Conservation (phyloP, 2,329 filamentous ascomycete species). For the Arthrobotrys iridis region DNA sequence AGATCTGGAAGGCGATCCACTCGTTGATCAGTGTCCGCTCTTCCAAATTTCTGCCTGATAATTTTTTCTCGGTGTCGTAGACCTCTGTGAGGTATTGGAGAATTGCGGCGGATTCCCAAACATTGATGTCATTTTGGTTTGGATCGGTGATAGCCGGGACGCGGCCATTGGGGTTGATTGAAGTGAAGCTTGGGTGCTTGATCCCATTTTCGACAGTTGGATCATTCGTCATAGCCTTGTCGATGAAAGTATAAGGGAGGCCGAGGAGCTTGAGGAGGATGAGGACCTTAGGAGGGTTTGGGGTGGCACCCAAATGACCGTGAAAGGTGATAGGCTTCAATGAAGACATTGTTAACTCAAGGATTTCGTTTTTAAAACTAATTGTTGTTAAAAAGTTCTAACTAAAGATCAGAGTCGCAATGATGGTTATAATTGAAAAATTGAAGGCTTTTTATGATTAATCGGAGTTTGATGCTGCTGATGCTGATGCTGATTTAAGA, state of each 20-base stretch:
- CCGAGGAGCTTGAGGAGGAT: slow-evolving; percentile 57
- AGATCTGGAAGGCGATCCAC: slow-evolving; percentile 64
- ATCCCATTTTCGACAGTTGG: slow-evolving; percentile 55
- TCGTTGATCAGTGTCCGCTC: slow-evolving; percentile 58
- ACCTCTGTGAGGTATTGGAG: slow-evolving; percentile 64
- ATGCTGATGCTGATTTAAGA: too few relatives aligned
- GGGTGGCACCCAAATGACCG: slow-evolving; percentile 36
- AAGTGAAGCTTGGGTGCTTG: slow-evolving; percentile 59
- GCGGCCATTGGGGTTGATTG: slow-evolving; percentile 61
- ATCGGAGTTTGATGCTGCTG: too few relatives aligned
- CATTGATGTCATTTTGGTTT: slow-evolving; percentile 64
- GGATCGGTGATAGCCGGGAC: slow-evolving; percentile 63
- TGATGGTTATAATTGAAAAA: neutral
- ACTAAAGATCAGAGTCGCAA: neutral
- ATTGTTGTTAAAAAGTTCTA: too few relatives aligned
- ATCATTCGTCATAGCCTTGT: slow-evolving; percentile 33
- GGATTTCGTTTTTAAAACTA: neutral
- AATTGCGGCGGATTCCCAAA: slow-evolving; percentile 67
- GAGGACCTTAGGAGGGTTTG: slow-evolving; percentile 58
- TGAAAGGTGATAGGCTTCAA: slow-evolving; percentile 56
- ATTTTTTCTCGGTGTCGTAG: slow-evolving; percentile 63
- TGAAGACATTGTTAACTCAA: slow-evolving; percentile 35
- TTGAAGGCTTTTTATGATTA: too few relatives aligned
- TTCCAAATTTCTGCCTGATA: slow-evolving; percentile 57
- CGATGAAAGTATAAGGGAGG: slow-evolving; percentile 44